Percentiles rank a stretch among this genome's conserved stretches.
Conservation (phyloP, 371 early-diverging fungal species). For the Mortierella sp. region DNA sequence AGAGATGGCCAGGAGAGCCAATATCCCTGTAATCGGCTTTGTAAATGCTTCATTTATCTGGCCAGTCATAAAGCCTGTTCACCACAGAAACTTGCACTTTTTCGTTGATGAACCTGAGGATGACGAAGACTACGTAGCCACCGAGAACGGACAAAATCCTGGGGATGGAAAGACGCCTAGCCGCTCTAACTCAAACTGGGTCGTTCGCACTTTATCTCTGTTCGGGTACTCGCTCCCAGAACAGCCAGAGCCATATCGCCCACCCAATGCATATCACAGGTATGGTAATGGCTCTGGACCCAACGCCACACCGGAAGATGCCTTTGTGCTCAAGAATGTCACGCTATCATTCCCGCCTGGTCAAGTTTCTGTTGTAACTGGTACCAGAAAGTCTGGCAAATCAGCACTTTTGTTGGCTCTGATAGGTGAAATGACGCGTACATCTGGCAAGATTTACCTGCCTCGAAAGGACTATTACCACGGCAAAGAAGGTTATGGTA, state of each 20-base stretch:
- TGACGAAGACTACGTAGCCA: constrained; percentile 12
- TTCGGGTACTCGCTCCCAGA: constrained; percentile 47
- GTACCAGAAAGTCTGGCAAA: constrained; percentile 48
- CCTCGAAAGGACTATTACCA: constrained; percentile 56
- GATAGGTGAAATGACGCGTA: constrained; percentile 54
- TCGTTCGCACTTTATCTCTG: constrained; percentile 45
- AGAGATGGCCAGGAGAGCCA: constrained; percentile 50
- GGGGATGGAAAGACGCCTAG: constrained; percentile 1
- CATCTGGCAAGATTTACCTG: constrained; percentile 50
- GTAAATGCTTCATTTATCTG: constrained; percentile 53
- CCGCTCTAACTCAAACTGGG: constrained; percentile 34
- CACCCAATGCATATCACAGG: constrained; percentile 9
- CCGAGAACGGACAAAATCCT: not conserved
- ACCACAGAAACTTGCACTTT: constrained; percentile 11
- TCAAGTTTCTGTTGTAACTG: constrained; percentile 49
- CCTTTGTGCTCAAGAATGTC: constrained; percentile 37
- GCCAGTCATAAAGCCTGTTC: constrained; percentile 30
- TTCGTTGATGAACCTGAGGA: constrained; percentile 47
- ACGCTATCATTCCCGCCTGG: constrained; percentile 47
- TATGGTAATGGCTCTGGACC: constrained; percentile 16
- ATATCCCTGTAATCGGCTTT: constrained; percentile 53
- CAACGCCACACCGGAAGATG: not conserved
- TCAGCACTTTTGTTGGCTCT: constrained; percentile 46
- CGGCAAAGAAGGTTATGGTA: constrained; percentile 53
- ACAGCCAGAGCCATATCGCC: constrained; percentile 12